These are phyloP conservation scores for Albizia julibrissin DNA, from an alignment of 306 rosid genomes.

Conservation along the genomic window DNA sequence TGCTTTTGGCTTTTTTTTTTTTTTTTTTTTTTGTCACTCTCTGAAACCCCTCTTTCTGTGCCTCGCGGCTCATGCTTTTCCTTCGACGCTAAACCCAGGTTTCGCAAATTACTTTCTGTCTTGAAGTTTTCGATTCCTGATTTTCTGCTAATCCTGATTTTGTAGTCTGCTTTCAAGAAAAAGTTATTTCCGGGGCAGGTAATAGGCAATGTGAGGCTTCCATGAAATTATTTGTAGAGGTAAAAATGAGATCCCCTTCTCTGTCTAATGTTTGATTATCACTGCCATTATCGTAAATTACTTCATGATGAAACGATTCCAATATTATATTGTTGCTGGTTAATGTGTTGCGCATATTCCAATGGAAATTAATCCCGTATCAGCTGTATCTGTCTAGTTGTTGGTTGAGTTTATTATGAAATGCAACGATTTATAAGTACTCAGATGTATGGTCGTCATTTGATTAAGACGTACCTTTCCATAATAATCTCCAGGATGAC, in stretches of 20 bases:
- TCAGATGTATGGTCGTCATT: background rate
- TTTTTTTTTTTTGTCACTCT: background rate
- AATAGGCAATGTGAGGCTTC: background rate
- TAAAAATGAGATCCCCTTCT: background rate
- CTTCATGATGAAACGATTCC: background rate
- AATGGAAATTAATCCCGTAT: background rate
- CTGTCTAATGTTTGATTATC: background rate
- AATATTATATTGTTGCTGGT: background rate
- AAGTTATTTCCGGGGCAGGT: constrained; percentile 13
- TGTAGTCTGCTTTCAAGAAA: background rate
- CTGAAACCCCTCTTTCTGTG: background rate
- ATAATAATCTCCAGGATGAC: background rate
- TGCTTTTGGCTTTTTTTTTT: too few species aligned
- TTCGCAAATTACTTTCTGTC: background rate
- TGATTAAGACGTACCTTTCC: background rate
- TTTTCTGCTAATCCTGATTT: background rate
- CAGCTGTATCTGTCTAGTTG: background rate
- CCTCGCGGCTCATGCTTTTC: background rate
- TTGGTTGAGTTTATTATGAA: background rate
- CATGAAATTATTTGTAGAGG: constrained; percentile 1
- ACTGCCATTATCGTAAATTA: background rate
- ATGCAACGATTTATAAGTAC: background rate
- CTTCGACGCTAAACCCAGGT: background rate
- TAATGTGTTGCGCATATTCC: background rate
- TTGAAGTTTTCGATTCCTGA: background rate